phyloP scores from a whole-genome alignment of 1,139 yeast species.

The Arxiozyma telluris region DNA sequence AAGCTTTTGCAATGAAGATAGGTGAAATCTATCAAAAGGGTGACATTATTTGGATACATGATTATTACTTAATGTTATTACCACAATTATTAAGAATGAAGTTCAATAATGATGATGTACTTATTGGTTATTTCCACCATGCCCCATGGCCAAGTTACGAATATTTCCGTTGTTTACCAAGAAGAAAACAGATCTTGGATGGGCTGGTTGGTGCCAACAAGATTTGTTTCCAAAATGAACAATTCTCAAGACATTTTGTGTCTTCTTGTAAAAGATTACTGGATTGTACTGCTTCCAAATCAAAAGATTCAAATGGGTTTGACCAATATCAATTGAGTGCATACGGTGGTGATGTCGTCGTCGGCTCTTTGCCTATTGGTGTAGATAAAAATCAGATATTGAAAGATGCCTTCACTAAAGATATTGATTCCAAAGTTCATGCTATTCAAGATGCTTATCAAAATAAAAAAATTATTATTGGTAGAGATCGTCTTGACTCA shows the following conservation, averaged over 20 bases:
- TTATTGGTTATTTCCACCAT: conserved; percentile 76
- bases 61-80: conserved; percentile 71
- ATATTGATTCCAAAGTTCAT: conserved; percentile 38
- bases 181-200: conserved; percentile 70
- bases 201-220: conserved; percentile 88
- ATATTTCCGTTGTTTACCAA: conserved; percentile 79
- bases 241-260: conserved; percentile 83
- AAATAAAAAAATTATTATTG: conserved; percentile 69
- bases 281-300: conserved; percentile 48
- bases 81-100: conserved; percentile 84
- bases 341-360: conserved; percentile 66
- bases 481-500: conserved; percentile 71
- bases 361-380: conserved; percentile 77
- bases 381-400: conserved; percentile 63
- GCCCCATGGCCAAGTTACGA: conserved; percentile 96
- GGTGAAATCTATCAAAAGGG: conserved; percentile 72
- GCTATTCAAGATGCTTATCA: conserved; percentile 60
- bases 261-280: conserved; percentile 79
- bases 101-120: conserved; percentile 55
- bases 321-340: conserved; percentile 44
- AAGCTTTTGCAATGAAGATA: conserved; percentile 76
- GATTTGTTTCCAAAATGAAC: conserved; percentile 75
- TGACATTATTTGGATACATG: conserved; percentile 93
- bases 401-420: conserved; percentile 42
- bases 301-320: conserved; percentile 18